phyloP scores from a whole-genome alignment of 2,329 filamentous ascomycete genomes.

The Arthrobotrys conoides region DNA sequence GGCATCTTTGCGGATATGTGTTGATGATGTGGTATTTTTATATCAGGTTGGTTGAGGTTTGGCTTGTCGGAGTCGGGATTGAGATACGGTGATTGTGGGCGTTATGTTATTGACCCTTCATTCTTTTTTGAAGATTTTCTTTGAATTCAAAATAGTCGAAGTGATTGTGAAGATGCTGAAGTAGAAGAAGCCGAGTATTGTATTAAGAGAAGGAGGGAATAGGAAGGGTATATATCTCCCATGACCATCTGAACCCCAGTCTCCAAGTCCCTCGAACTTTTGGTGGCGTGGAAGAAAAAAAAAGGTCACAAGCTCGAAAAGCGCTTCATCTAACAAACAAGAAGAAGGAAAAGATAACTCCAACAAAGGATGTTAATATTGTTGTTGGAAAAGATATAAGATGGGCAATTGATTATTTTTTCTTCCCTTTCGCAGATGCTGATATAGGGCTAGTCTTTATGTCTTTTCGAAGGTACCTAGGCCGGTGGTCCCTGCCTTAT shows the following conservation, averaged over 20 bases:
- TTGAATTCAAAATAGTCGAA: no score
- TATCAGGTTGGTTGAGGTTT: not conserved
- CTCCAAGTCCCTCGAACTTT: not conserved
- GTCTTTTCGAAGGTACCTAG: not conserved
- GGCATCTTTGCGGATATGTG: slow-evolving; percentile 25
- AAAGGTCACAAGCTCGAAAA: slow-evolving; percentile 28
- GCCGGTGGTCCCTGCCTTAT: not conserved
- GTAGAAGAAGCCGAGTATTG: not conserved
- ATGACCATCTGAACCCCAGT: not conserved
- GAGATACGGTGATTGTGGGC: not conserved
- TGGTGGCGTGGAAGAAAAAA: slow-evolving; percentile 9
- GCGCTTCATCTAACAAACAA: slow-evolving; percentile 20
- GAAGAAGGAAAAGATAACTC: not conserved
- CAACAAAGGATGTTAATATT: slow-evolving; percentile 22
- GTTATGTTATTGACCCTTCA: slow-evolving; percentile 8
- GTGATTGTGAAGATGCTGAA: no score
- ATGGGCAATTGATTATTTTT: not conserved
- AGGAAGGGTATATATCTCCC: slow-evolving; percentile 45
- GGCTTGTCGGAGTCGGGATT: slow-evolving; percentile 11
- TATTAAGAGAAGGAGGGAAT: slow-evolving; percentile 13
- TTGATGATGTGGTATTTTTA: slow-evolving; percentile 27
- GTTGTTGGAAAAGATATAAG: slow-evolving; percentile 1
- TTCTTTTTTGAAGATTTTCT: not conserved
- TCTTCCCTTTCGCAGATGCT: slow-evolving; percentile 41
- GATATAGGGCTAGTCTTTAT: slow-evolving; percentile 43